Percentiles rank a stretch among this genome's conserved stretches.
These are phyloP conservation scores for Trichoderma erinaceum DNA, from an alignment of 495 filamentous ascomycete species.

Conservation along the genomic window DNA sequence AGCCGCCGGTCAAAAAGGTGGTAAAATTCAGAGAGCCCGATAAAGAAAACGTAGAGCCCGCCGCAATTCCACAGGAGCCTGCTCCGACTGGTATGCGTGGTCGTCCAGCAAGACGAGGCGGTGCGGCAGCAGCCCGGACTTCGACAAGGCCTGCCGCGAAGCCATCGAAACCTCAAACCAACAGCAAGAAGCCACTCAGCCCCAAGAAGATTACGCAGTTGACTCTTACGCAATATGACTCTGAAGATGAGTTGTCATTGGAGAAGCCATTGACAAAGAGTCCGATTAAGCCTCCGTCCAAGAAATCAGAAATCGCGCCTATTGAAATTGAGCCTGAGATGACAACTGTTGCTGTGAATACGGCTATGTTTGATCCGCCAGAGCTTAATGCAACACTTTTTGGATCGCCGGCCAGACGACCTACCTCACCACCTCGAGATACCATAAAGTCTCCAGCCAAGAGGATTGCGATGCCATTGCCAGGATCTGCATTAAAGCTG, in stretches of 20 bases:
- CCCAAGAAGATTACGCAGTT: slow-evolving; percentile 54
- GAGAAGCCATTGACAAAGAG: slow-evolving; percentile 46
- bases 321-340: slow-evolving; percentile 15
- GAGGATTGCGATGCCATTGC: slow-evolving; percentile 43
- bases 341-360: slow-evolving; percentile 17
- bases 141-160: slow-evolving; percentile 15
- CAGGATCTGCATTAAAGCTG: slow-evolving; percentile 36
- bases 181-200: slow-evolving; percentile 39
- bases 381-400: slow-evolving; percentile 28
- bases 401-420: slow-evolving; percentile 43
- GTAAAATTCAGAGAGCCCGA: slow-evolving; percentile 53
- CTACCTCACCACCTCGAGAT: slow-evolving; percentile 42
- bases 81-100: slow-evolving; percentile 23
- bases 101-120: slow-evolving; percentile 26
- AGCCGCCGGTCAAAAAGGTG: slow-evolving; percentile 43
- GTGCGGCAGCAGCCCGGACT: slow-evolving; percentile 20
- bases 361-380: slow-evolving; percentile 19
- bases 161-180: slow-evolving; percentile 18
- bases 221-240: slow-evolving; percentile 27
- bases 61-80: slow-evolving; percentile 22
- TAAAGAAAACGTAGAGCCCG: slow-evolving; percentile 47
- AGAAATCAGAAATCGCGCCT: slow-evolving; percentile 21
- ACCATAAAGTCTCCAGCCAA: slow-evolving; percentile 42
- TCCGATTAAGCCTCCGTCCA: slow-evolving; percentile 36
- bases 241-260: slow-evolving; percentile 48